A percentile compares a stretch with the other conserved stretches of the same genome.
Evolutionary conservation across 139 green algal species (phyloP).

Genomic region (Chlorella sp.): DNA sequence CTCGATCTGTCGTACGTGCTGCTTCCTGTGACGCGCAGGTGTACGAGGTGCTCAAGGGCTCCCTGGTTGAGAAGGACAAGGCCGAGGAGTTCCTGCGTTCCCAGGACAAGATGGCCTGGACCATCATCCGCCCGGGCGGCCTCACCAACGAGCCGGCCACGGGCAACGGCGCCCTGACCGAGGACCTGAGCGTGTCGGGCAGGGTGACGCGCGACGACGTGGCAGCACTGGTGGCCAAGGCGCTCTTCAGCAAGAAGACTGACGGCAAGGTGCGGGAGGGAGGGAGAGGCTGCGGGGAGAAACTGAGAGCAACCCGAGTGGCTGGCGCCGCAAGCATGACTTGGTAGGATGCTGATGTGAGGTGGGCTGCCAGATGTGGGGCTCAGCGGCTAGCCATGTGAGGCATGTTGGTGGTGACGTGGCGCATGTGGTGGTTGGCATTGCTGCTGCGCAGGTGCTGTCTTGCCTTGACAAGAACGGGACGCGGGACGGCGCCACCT

Average conservation of each 20-base stretch:
- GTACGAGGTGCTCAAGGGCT: conserved; percentile 87
- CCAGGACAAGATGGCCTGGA: conserved; percentile 66
- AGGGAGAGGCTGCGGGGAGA: background rate
- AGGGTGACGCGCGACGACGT: conserved; percentile 84
- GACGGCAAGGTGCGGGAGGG: conserved; percentile 54
- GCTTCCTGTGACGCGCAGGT: too few relatives aligned
- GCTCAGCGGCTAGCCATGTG: too few relatives aligned
- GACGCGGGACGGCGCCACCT: conserved; percentile 38
- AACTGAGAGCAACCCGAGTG: too few relatives aligned
- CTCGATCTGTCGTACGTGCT: too few relatives aligned
- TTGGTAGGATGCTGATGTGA: too few relatives aligned
- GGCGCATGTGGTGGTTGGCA: too few relatives aligned
- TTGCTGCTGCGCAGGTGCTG: conserved; percentile 59
- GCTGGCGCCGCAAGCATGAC: too few relatives aligned
- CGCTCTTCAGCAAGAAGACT: conserved; percentile 66
- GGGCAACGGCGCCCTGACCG: conserved; percentile 72
- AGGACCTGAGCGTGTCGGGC: conserved; percentile 59
- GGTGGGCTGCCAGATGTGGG: too few relatives aligned
- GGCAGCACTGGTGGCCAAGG: conserved; percentile 68
- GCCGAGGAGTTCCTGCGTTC: conserved; percentile 80
- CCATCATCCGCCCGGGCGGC: conserved; percentile 92
- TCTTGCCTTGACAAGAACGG: conserved; percentile 53
- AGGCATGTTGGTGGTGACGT: too few relatives aligned
- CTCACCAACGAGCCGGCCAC: conserved; percentile 80
- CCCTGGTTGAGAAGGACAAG: conserved; percentile 95